phyloP scores from a whole-genome alignment of 805 yeast genomes.

The Starmerella kuoi region DNA sequence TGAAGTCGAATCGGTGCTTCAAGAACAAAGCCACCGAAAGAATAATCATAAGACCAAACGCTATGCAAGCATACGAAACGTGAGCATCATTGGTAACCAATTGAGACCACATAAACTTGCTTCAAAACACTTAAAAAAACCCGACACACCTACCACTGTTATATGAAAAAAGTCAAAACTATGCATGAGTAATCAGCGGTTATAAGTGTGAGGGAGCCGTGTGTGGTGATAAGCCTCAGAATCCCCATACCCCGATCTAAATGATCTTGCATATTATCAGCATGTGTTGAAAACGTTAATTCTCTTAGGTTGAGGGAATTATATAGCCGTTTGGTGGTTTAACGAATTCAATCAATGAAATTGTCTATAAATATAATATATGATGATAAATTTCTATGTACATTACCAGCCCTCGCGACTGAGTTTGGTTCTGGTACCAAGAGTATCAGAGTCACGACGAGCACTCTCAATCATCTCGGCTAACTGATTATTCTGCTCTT shows the following conservation, averaged over 20 bases:
- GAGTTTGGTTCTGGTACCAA: conserved; percentile 19
- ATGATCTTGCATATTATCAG: too few species aligned
- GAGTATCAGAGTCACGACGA: conserved; percentile 18
- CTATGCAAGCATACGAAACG: conserved; percentile 77
- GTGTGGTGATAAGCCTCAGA: too few species aligned
- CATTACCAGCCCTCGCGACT: conserved; percentile 23
- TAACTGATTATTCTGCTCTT: conserved; percentile 38
- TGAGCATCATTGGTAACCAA: conserved; percentile 36
- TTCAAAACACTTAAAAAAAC: not conserved
- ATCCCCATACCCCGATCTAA: too few species aligned
- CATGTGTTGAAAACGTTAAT: too few species aligned
- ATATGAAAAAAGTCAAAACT: not conserved
- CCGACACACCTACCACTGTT: not conserved
- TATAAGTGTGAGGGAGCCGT: too few species aligned
- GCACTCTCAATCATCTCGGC: conserved; percentile 24
- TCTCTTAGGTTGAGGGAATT: too few species aligned
- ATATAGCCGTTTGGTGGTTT: too few species aligned
- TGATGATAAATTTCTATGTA: too few species aligned
- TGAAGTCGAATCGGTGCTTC: conserved; percentile 72
- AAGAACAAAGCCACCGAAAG: conserved; percentile 72
- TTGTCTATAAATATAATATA: too few species aligned
- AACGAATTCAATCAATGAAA: too few species aligned
- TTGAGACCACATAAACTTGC: conserved; percentile 17
- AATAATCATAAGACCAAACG: conserved; percentile 67
- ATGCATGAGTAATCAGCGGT: too few species aligned